Base-by-base conservation (phyloP, 2,329 filamentous ascomycete genomes). In the Fusarium nanum region DNA sequence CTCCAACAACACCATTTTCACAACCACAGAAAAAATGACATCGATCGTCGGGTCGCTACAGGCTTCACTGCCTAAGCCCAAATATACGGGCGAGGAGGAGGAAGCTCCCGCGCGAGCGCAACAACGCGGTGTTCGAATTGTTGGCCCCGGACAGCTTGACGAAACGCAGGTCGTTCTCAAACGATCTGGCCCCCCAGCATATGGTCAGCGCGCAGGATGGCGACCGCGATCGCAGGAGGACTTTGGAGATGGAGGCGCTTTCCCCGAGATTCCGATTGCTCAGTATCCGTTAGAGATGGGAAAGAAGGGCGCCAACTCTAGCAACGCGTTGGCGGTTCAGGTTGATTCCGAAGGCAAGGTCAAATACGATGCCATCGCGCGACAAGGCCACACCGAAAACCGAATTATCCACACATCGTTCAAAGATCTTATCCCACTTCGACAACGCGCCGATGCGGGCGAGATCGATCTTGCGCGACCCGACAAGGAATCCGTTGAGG, bases 261-360 rank as follows among this genome's bases (percentile, higher is more conserved):
- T 98, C 78, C 96, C 96, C 40, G 95, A 98, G 81, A 91, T 98
- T 28, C 91, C 93, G 16, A 90, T 98, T 55, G 96, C 95, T 45
- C 96, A 99, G 78, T 99, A 98, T 78, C 96, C 96, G 13, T 88
- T 97, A 53, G 93, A 97, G 64, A 98, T 98, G 93, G 95, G 95
- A 62, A 89, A 91, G 75, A 97, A 97, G 81, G 86, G 87, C 37
- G 83, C 88, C 11, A 86, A 84, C 32, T 88, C 86, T 48, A 96
- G 91, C 72, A 98, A 97, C 82, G 94, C 96, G 58, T 87, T 99
- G 49, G 91, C 94, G n/a, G 87, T 98, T 32, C 93, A 97, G 78
- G 94, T 98, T 37, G 94, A 98, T 77, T 89, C 87, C 1, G 92
- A 97, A 71, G 96, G 96, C 46, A 97, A 97, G 78, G 92, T 98